Base-by-base conservation (phyloP, 345 rosid species). In the Atalantia buxifolia region DNA sequence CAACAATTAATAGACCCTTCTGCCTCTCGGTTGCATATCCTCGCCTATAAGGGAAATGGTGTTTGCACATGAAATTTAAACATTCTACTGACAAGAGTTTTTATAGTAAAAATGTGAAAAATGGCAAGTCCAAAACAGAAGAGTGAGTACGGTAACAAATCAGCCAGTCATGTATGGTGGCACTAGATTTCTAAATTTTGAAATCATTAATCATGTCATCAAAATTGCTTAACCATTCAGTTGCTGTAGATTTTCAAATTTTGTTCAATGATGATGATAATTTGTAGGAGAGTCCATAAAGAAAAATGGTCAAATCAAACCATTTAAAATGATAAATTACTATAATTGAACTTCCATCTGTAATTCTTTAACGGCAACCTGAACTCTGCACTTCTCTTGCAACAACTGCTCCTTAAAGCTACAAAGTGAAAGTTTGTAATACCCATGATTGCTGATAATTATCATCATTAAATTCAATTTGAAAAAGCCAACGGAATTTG, bases 1-100 rank as follows among this genome's bases (percentile, higher is more conserved):
- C 98, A 82, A 88, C 99, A 85, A 93, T 85, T 65, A 95, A 74
- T 63, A 92, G 83, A 57, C 98, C 99, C 83, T 86, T 92, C 84
- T 95, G 93, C 85, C 92, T 91, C 86, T 95, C 98, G 30, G 98
- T 89, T 79, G 98, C 88, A 87, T 93, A 95, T 66, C 99, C 99
- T 72, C 97, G 88, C 93, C 98, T 95, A 88, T 38, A 84, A 78
- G 81, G 55, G 55, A 63, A 70, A 88, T 53, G 53, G 48, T 6
- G 36, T 36, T 75, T 12, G 22, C 31, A 64, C 38, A 27, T 42
- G 63, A 73, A 79, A 36, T 19, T 33, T 27, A 19, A 35, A 33
- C 48, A 57, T 60, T 57, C 27, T 5, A 28, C 57, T 61, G 36
- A 28, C 59, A 50, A 57, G 36, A 61, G 13, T 21, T 50, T 66